These are phyloP conservation scores for Talaromyces sp. DNA, from an alignment of 2,329 filamentous ascomycete genomes.

Conservation along the genomic window DNA sequence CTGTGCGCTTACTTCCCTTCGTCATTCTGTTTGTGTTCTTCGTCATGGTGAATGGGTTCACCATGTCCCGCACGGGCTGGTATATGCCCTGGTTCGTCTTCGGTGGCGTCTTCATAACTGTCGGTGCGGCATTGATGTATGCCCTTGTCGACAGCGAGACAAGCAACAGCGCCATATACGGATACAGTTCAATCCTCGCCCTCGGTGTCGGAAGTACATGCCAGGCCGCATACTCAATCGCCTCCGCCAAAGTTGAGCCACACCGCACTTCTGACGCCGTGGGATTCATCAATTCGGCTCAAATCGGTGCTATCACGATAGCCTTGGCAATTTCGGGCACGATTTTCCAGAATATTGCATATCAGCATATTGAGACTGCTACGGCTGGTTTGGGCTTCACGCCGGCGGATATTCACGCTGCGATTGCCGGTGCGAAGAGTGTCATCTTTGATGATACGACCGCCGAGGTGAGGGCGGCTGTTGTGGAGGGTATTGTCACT, in stretches of 20 bases:
- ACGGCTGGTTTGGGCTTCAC: background rate
- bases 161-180: slow-evolving; percentile 23
- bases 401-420: slow-evolving; percentile 3
- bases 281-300: slow-evolving; percentile 8
- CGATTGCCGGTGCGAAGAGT: slow-evolving; percentile 4
- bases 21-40: slow-evolving; percentile 24
- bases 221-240: slow-evolving; percentile 11
- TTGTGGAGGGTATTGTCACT: background rate
- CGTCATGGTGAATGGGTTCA: slow-evolving; percentile 21
- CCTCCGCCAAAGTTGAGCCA: background rate
- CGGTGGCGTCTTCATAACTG: slow-evolving; percentile 20
- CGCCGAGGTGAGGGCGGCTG: background rate
- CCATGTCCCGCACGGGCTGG: slow-evolving; percentile 20
- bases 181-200: slow-evolving; percentile 14
- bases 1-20: slow-evolving; percentile 23
- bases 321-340: slow-evolving; percentile 6
- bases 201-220: background rate
- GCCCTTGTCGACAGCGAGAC: slow-evolving; percentile 14
- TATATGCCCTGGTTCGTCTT: slow-evolving; percentile 25
- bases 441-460: slow-evolving; percentile 4
- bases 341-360: slow-evolving; percentile 4
- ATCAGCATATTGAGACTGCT: background rate
- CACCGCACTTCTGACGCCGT: slow-evolving; percentile 1
- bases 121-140: slow-evolving; percentile 21
- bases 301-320: slow-evolving; percentile 1